A percentile compares a stretch with the other conserved stretches of the same genome.
phyloP scores from a whole-genome alignment of 2,329 filamentous ascomycete species.

The Alternaria gaisen region DNA sequence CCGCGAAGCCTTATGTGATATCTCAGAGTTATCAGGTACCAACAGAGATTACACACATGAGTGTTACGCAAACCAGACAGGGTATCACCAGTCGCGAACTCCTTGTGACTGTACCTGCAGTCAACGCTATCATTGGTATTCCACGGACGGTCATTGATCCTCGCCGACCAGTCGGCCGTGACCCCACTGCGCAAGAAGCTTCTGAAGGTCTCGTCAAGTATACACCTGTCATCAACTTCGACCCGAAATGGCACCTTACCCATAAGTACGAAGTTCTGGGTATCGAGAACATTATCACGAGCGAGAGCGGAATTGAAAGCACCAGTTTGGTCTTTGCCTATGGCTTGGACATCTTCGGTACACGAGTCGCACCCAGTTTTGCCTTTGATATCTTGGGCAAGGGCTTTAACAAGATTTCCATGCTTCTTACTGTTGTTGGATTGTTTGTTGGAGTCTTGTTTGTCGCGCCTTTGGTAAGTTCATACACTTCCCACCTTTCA shows the following conservation, averaged over 20 bases:
- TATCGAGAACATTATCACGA: slow-evolving; percentile 75
- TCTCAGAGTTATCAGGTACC: slow-evolving; percentile 84
- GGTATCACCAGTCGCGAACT: slow-evolving; percentile 87
- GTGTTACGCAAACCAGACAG: slow-evolving; percentile 88
- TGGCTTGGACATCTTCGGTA: slow-evolving; percentile 88
- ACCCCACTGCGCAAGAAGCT: slow-evolving; percentile 78
- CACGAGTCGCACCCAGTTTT: slow-evolving; percentile 84
- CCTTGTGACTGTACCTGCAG: slow-evolving; percentile 77
- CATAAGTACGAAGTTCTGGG: slow-evolving; percentile 85
- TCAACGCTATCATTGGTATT: slow-evolving; percentile 79
- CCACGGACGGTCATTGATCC: slow-evolving; percentile 83
- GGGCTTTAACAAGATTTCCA: slow-evolving; percentile 89
- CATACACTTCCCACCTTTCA: background rate
- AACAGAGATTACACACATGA: slow-evolving; percentile 78
- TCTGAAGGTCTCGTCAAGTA: slow-evolving; percentile 87
- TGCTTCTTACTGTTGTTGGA: slow-evolving; percentile 84
- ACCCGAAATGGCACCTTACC: slow-evolving; percentile 80
- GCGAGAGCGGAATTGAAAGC: slow-evolving; percentile 85
- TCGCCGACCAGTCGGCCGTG: slow-evolving; percentile 83
- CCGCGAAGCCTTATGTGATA: slow-evolving; percentile 75
- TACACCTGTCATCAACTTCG: slow-evolving; percentile 78
- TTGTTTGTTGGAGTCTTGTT: slow-evolving; percentile 78
- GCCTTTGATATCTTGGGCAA: slow-evolving; percentile 93
- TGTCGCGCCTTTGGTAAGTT: slow-evolving; percentile 80
- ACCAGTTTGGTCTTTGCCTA: slow-evolving; percentile 90